Conservation (phyloP, 345 rosid species). For the Rhodomyrtus tomentosa region DNA sequence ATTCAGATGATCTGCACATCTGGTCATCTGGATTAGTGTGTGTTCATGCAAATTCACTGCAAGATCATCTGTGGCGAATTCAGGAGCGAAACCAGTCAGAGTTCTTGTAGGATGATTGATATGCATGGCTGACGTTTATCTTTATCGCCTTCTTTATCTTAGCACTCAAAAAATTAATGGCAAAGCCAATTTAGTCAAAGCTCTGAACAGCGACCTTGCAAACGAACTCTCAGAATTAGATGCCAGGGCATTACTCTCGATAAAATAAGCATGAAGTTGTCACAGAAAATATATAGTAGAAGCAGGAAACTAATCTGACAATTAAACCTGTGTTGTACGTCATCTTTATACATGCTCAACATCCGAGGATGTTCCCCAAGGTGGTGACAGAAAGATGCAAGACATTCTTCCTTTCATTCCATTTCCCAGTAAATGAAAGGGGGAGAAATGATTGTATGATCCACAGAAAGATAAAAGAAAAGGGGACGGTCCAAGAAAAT, state of each 20-base stretch:
- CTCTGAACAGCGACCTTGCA: not conserved
- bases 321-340: not conserved
- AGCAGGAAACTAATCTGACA: not conserved
- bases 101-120: not conserved
- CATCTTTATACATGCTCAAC: not conserved
- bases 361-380: not conserved
- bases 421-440: not conserved
- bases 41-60: not conserved
- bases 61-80: not conserved
- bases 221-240: not conserved
- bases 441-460: not conserved
- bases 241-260: not conserved
- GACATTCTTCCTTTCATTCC: not conserved
- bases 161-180: not conserved
- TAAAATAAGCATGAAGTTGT: not conserved
- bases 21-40: not conserved
- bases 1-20: not conserved
- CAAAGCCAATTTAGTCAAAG: not conserved
- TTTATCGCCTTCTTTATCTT: not conserved
- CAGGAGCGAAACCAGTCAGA: not conserved
- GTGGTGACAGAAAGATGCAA: not conserved
- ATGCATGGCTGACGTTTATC: not conserved
- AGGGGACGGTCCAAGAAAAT: not conserved
- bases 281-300: not conserved
- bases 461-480: not conserved